These are phyloP conservation scores for Gonapodya sp. DNA, from an alignment of 192 early-diverging fungal genomes.

Conservation along the genomic window DNA sequence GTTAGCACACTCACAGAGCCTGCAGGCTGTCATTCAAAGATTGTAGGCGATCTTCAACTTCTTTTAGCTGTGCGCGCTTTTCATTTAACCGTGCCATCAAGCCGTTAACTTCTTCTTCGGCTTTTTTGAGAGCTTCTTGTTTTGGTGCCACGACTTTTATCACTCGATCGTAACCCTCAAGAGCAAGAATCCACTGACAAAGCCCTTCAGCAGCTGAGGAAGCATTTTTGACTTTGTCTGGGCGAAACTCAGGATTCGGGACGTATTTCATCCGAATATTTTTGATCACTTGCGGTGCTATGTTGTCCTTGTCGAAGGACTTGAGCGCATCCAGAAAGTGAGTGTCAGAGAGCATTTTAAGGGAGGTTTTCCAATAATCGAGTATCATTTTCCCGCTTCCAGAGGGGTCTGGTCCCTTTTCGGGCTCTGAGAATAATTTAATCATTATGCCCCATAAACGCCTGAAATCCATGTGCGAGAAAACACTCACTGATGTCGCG, in stretches of 20 bases:
- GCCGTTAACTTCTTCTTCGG: constrained; percentile 38
- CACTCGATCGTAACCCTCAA: constrained; percentile 48
- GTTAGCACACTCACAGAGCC: constrained; percentile 20
- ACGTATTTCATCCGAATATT: constrained; percentile 46
- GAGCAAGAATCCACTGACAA: constrained; percentile 47
- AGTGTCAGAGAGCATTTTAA: constrained; percentile 41
- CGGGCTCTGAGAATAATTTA: constrained; percentile 23
- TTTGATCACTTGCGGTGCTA: constrained; percentile 42
- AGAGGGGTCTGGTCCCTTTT: constrained; percentile 47
- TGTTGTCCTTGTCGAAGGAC: constrained; percentile 52
- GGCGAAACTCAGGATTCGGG: constrained; percentile 51
- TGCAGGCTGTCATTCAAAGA: constrained; percentile 41
- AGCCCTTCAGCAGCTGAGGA: constrained; percentile 52
- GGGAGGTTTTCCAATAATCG: constrained; percentile 45
- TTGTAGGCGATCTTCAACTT: constrained; percentile 46
- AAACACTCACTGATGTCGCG: constrained; percentile 35
- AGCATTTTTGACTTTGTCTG: constrained; percentile 47
- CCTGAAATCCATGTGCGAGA: no score
- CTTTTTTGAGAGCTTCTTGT: constrained; percentile 35
- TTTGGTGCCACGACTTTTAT: constrained; percentile 53
- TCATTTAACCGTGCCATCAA: constrained; percentile 45
- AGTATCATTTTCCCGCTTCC: constrained; percentile 50
- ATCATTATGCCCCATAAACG: neutral
- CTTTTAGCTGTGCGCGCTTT: constrained; percentile 44
- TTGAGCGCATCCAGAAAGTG: constrained; percentile 42